Evolutionary conservation across 352 stramenopile species (phyloP).

Genomic region (Poterioochromonas sp.): DNA sequence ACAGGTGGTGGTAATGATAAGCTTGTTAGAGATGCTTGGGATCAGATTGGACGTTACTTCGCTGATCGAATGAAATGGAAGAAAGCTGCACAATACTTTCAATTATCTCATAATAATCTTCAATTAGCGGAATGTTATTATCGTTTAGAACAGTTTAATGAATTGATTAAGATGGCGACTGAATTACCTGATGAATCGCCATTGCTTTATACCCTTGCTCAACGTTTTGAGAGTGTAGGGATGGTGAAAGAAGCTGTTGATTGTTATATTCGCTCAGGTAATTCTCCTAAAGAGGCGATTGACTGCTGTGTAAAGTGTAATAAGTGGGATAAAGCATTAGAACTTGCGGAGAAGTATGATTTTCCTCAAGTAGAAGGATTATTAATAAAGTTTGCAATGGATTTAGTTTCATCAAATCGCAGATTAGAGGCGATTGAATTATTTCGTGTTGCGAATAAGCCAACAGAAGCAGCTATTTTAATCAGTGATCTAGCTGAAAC

Average conservation of each 20-base stretch:
- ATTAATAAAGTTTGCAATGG: slow-evolving; percentile 70
- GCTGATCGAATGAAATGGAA: slow-evolving; percentile 76
- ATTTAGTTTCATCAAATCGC: slow-evolving; percentile 70
- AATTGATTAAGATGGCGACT: slow-evolving; percentile 67
- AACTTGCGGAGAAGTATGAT: slow-evolving; percentile 74
- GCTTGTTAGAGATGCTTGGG: slow-evolving; percentile 56
- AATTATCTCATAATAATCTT: slow-evolving; percentile 61
- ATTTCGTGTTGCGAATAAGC: slow-evolving; percentile 78
- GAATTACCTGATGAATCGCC: slow-evolving; percentile 65
- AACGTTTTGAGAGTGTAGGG: slow-evolving; percentile 67
- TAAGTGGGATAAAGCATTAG: slow-evolving; percentile 76
- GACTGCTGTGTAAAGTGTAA: slow-evolving; percentile 82
- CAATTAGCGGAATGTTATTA: slow-evolving; percentile 77
- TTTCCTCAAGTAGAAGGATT: slow-evolving; percentile 87
- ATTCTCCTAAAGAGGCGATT: slow-evolving; percentile 79
- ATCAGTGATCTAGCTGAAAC: slow-evolving; percentile 65
- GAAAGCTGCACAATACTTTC: slow-evolving; percentile 81
- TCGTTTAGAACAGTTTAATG: slow-evolving; percentile 69
- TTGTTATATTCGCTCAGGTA: slow-evolving; percentile 65
- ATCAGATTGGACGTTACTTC: slow-evolving; percentile 80
- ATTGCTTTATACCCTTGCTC: slow-evolving; percentile 66
- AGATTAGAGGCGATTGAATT: slow-evolving; percentile 70
- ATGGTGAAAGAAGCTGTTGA: slow-evolving; percentile 67
- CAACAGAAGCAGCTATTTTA: slow-evolving; percentile 75
- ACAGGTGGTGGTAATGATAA: slow-evolving; percentile 28